These are phyloP conservation scores for Begonia loranthoides DNA, from an alignment of 306 rosid genomes.

Conservation along the genomic window DNA sequence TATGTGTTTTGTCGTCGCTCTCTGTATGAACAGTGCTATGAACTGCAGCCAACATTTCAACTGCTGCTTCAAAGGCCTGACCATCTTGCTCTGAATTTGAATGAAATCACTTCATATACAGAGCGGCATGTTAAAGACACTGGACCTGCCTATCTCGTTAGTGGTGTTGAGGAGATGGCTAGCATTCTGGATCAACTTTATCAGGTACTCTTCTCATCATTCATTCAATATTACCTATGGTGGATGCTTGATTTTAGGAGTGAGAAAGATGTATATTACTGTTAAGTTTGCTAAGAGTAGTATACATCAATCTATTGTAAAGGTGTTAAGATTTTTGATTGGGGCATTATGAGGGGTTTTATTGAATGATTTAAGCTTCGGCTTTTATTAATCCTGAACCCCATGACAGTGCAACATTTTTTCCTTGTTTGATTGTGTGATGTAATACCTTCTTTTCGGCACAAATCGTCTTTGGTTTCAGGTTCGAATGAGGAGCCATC, in stretches of 20 bases:
- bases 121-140: constrained; percentile 56
- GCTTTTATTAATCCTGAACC: too few relatives aligned
- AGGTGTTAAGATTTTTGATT: too few relatives aligned
- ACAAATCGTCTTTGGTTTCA: background rate
- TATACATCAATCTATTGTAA: too few relatives aligned
- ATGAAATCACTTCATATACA: constrained; percentile 48
- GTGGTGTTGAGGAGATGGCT: constrained; percentile 77
- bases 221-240: background rate
- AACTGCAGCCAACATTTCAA: constrained; percentile 92
- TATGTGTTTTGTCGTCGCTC: constrained; percentile 91
- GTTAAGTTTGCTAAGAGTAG: too few relatives aligned
- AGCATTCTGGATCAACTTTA: constrained; percentile 48
- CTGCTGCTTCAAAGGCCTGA: constrained; percentile 90
- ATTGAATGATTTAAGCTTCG: too few relatives aligned
- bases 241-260: background rate
- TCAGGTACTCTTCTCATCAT: constrained; percentile 39
- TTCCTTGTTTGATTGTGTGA: background rate
- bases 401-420: background rate
- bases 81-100: constrained; percentile 56
- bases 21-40: constrained; percentile 90
- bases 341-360: too few relatives aligned
- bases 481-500: constrained; percentile 8
- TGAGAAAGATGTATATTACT: background rate
- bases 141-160: constrained; percentile 54
- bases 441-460: constrained; percentile 6